These are phyloP conservation scores for Parastagonospora nodorum DNA, from an alignment of 2,329 filamentous ascomycete species.

Conservation along the genomic window DNA sequence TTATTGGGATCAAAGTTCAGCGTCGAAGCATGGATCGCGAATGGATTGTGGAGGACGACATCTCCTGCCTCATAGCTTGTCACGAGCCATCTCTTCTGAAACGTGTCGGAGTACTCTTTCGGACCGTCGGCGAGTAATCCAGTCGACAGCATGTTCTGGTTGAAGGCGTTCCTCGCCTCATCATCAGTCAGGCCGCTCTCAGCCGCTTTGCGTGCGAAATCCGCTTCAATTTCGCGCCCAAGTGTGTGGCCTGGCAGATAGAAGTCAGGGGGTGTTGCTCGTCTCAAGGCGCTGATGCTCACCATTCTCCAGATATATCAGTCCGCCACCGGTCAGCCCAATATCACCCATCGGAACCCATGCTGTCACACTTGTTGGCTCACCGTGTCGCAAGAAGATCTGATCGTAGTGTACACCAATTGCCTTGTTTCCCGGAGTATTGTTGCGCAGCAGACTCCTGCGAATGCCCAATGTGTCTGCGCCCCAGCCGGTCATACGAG, in stretches of 20 bases:
- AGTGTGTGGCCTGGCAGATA: conserved; percentile 47
- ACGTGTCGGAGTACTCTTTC: conserved; percentile 49
- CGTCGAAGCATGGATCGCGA: conserved; percentile 60
- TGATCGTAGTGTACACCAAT: conserved; percentile 67
- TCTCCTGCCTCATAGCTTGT: conserved; percentile 61
- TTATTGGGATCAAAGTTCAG: conserved; percentile 59
- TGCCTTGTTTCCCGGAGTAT: conserved; percentile 61
- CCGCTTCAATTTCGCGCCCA: conserved; percentile 56
- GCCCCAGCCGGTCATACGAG: conserved; percentile 59
- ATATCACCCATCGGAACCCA: conserved; percentile 64
- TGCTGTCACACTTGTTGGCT: conserved; percentile 60
- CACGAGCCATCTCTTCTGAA: conserved; percentile 56
- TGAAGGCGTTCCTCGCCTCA: conserved; percentile 53
- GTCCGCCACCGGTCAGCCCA: conserved; percentile 59
- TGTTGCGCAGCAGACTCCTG: conserved; percentile 61
- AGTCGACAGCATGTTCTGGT: conserved; percentile 63
- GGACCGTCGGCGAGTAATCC: conserved; percentile 60
- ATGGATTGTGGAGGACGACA: conserved; percentile 49
- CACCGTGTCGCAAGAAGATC: conserved; percentile 61
- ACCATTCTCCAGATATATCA: conserved; percentile 64
- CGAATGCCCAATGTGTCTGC: conserved; percentile 53
- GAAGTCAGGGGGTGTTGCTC: neutral
- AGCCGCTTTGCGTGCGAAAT: conserved; percentile 56
- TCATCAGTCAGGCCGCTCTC: conserved; percentile 57
- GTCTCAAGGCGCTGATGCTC: conserved; percentile 1